Base-by-base conservation (phyloP, 2,329 filamentous ascomycete genomes). In the Grosmannia penicillata region DNA sequence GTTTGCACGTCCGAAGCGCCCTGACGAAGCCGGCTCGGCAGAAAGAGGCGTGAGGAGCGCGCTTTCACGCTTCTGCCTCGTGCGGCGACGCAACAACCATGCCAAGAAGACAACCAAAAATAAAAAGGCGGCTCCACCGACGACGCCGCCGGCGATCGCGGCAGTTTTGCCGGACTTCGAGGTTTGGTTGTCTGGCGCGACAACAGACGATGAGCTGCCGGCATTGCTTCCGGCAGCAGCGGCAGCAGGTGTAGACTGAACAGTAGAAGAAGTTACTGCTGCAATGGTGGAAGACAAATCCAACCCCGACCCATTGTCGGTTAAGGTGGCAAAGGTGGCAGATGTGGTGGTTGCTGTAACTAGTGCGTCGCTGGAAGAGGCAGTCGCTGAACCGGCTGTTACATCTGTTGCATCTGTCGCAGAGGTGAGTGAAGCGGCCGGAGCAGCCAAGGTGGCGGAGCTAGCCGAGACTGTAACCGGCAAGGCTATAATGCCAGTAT, bases 101-200 rank as follows among this genome's bases (percentile, higher is more conserved):
- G 70, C 46, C 3, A 71, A 43, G 29, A 73, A 59, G 0, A 56
- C 60, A 18, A 70, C 47, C 14, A 73, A 41, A 4, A 59, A 58
- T 26, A 67, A 45, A n/a, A 60, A 54, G 1, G 64, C 60, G 2
- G 70, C 49, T 4, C 63, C 63, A 22, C 69, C 70, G 5, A 71
- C 52, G 3, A 71, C 62, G 28, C 68, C 64, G 9, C 65, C 70
- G 1, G 66, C 66, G 31, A 75, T 59, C 6, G 63, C 62, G 21
- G 60, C 53, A 0, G 61, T 61, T 7, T 54, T 59, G 3, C 51
- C 38, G 17, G 52, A 41, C 44, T 47, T 49, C 6, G 42, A 32
- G 45, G 48, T 53, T 13, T 17, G 9, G 17, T 8, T 21, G 29
- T 8, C 14, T 7, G 17, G 10, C 17, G 24, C 24, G 5, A 11